These are phyloP conservation scores for Carex scoparia DNA, from an alignment of 176 grass and related monocot genomes.

Conservation along the genomic window DNA sequence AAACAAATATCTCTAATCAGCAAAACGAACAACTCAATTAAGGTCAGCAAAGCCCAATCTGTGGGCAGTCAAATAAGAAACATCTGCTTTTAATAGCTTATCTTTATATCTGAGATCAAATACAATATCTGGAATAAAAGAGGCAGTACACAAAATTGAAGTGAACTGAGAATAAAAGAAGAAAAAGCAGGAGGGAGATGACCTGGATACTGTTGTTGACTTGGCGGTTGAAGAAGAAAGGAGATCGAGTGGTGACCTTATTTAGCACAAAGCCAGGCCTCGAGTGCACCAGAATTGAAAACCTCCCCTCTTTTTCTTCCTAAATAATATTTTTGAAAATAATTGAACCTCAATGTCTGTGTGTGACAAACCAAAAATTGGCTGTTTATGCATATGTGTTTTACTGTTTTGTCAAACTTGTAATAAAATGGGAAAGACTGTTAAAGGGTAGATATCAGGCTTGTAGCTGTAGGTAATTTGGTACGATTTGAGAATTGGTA, in stretches of 20 bases:
- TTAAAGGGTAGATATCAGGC: too few relatives aligned
- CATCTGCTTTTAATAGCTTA: neutral
- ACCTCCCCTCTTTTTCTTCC: constrained; percentile 59
- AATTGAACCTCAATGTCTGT: neutral
- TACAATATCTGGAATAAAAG: neutral
- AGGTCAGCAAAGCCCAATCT: neutral
- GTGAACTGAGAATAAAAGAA: neutral
- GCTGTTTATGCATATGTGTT: too few relatives aligned
- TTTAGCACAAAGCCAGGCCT: constrained; percentile 91
- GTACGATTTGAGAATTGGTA: too few relatives aligned
- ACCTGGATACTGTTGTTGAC: constrained; percentile 98
- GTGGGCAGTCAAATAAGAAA: neutral
- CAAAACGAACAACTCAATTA: neutral
- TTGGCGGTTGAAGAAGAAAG: constrained; percentile 76
- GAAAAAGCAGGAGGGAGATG: neutral
- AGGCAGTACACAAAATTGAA: neutral
- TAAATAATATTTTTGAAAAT: constrained; percentile 1
- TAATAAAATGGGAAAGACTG: too few relatives aligned
- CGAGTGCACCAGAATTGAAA: constrained; percentile 89
- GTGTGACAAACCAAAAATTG: too few relatives aligned
- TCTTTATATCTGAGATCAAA: neutral
- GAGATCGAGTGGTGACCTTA: constrained; percentile 57
- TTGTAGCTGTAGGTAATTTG: too few relatives aligned
- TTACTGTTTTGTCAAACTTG: too few relatives aligned
- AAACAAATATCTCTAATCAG: neutral